Evolutionary conservation across 257 asterid species (phyloP).

Genomic region (Ajuga chamaepitys): DNA sequence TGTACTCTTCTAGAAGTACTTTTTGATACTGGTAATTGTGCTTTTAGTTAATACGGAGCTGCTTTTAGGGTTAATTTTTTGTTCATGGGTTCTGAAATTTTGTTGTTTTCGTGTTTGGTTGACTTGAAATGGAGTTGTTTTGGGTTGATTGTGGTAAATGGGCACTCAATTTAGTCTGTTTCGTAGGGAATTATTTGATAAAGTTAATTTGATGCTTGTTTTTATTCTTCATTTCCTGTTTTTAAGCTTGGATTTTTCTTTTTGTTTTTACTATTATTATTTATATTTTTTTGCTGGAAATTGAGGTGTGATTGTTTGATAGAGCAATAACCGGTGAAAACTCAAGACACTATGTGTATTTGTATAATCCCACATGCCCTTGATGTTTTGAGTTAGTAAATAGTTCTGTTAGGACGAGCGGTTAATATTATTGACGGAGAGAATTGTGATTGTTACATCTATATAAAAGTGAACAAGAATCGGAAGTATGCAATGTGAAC

Average conservation of each 20-base stretch:
- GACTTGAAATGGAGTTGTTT: neutral
- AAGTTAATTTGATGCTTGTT: neutral
- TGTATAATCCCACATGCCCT: neutral
- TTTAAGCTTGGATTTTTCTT: no score
- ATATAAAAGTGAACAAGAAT: neutral
- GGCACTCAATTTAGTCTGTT: neutral
- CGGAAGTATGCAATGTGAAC: neutral
- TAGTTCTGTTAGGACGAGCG: neutral
- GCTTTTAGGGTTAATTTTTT: neutral
- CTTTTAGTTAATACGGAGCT: neutral
- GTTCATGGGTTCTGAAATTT: neutral
- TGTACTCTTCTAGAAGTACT: neutral
- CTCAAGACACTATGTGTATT: no score
- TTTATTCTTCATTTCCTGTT: neutral
- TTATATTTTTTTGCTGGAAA: conserved; percentile 3
- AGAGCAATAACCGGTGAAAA: neutral
- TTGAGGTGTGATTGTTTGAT: neutral
- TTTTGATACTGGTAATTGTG: neutral
- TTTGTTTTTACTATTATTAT: neutral
- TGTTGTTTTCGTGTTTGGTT: neutral
- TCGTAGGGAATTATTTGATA: conserved; percentile 1
- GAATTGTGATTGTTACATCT: neutral
- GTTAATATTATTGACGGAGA: neutral
- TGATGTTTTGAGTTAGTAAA: neutral
- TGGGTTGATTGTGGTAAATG: no score